Percentiles rank a stretch among this genome's conserved stretches.
Evolutionary conservation across 176 grass and related monocot species (phyloP).

Genomic region (Aegilops bicornis): DNA sequence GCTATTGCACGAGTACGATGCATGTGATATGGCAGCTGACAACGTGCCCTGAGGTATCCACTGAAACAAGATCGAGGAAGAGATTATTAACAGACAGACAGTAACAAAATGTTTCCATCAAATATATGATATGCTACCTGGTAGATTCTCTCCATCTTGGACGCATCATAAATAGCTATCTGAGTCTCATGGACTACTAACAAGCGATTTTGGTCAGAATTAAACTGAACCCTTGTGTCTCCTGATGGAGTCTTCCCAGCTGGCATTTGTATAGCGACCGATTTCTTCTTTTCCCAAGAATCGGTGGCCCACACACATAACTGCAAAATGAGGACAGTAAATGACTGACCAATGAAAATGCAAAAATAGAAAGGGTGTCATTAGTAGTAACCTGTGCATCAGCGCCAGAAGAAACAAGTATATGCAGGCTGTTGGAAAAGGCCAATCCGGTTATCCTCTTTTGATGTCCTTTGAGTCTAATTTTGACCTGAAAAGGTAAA

Average conservation of each 20-base stretch:
- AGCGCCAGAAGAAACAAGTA: conserved; percentile 95
- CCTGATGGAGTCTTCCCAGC: conserved; percentile 74
- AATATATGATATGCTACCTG: conserved; percentile 56
- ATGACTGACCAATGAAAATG: neutral
- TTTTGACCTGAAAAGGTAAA: conserved; percentile 74
- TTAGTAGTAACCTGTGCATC: conserved; percentile 84
- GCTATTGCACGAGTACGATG: conserved; percentile 89
- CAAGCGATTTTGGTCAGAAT: conserved; percentile 77
- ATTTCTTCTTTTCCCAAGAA: conserved; percentile 88
- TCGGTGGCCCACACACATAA: conserved; percentile 84
- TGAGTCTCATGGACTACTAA: conserved; percentile 96
- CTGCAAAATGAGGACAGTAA: conserved; percentile 36
- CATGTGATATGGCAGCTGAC: conserved; percentile 74
- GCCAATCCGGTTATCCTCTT: conserved; percentile 92
- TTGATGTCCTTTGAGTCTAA: conserved; percentile 87
- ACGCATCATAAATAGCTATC: conserved; percentile 85
- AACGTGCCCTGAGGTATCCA: conserved; percentile 79
- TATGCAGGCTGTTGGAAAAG: conserved; percentile 73
- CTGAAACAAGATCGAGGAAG: conserved; percentile 57
- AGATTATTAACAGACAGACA: conserved; percentile 13
- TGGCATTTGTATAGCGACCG: conserved; percentile 63
- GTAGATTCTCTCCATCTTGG: conserved; percentile 81
- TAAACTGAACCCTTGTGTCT: conserved; percentile 93
- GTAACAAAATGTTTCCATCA: conserved; percentile 5
- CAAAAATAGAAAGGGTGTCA: neutral